Evolutionary conservation across 768 basidiomycete genomes (phyloP).

Genomic region (Rickenella mellea): DNA sequence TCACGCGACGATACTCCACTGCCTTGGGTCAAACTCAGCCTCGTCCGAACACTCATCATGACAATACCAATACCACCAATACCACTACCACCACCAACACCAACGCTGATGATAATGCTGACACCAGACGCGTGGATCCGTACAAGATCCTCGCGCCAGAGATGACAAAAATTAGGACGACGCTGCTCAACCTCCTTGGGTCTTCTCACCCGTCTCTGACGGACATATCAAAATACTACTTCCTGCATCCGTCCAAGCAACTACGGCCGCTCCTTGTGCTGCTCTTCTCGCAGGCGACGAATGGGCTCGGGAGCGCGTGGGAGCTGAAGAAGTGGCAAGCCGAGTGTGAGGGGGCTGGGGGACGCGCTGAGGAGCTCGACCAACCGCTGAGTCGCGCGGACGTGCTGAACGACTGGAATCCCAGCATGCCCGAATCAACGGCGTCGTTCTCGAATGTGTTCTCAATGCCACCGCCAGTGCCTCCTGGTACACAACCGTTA

Average conservation of each 20-base stretch:
- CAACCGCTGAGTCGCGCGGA: constrained; percentile 69
- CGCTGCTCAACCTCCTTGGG: constrained; percentile 70
- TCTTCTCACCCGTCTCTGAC: constrained; percentile 83
- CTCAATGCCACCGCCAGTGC: constrained; percentile 41
- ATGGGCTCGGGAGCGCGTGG: constrained; percentile 72
- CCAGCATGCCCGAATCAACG: constrained; percentile 71
- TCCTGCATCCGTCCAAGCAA: constrained; percentile 82
- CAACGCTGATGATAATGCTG: neutral
- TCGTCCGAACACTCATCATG: neutral
- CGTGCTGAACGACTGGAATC: constrained; percentile 88
- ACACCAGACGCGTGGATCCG: constrained; percentile 43
- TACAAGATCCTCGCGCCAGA: constrained; percentile 64
- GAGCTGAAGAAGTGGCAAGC: constrained; percentile 50
- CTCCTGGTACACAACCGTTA: constrained; percentile 24
- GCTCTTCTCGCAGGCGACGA: constrained; percentile 86
- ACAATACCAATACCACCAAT: neutral
- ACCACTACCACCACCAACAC: neutral
- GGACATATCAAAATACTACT: constrained; percentile 88
- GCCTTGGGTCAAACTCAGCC: neutral
- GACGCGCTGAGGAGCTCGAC: constrained; percentile 57
- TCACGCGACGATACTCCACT: constrained; percentile 1
- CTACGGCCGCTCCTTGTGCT: constrained; percentile 84
- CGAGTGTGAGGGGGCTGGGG: constrained; percentile 43
- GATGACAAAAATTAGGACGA: constrained; percentile 58
- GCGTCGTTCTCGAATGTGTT: constrained; percentile 49